Evolutionary conservation across 495 filamentous ascomycete species (phyloP).

Genomic region (Neurospora sp.): DNA sequence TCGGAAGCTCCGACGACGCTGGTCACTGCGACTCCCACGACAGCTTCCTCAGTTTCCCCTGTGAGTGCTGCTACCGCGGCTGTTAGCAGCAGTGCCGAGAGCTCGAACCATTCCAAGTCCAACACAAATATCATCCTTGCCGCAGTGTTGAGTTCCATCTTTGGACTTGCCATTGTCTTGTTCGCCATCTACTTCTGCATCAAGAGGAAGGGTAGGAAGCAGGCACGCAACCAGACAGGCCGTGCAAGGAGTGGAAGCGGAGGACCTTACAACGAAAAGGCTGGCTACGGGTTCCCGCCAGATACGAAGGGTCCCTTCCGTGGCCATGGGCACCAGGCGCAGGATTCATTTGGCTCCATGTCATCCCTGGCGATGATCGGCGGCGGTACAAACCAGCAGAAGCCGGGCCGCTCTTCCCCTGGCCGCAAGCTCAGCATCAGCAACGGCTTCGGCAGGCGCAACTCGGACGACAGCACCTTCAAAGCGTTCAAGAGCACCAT

Average conservation of each 20-base stretch:
- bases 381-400: slow-evolving; percentile 33
- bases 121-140: slow-evolving; percentile 51
- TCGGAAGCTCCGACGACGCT: slow-evolving; percentile 27
- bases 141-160: slow-evolving; percentile 66
- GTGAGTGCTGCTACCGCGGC: not conserved
- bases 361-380: slow-evolving; percentile 49
- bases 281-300: slow-evolving; percentile 38
- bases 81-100: slow-evolving; percentile 11
- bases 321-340: slow-evolving; percentile 38
- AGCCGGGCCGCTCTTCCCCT: slow-evolving; percentile 24
- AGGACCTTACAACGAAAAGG: slow-evolving; percentile 39
- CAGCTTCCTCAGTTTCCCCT: not conserved
- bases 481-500: slow-evolving; percentile 45
- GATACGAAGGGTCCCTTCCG: slow-evolving; percentile 41
- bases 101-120: not conserved
- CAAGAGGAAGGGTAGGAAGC: slow-evolving; percentile 44
- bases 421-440: slow-evolving; percentile 35
- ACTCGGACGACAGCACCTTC: slow-evolving; percentile 37
- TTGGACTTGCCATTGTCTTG: slow-evolving; percentile 62
- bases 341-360: slow-evolving; percentile 38
- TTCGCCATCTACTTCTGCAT: slow-evolving; percentile 58
- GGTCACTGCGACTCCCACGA: slow-evolving; percentile 14
- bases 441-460: slow-evolving; percentile 36
- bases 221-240: slow-evolving; percentile 35
- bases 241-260: slow-evolving; percentile 41